Evolutionary conservation across 2,329 filamentous ascomycete species (phyloP), one percentile per base, ranked within the genome.

Genomic region (Sporothrix mexicana): DNA sequence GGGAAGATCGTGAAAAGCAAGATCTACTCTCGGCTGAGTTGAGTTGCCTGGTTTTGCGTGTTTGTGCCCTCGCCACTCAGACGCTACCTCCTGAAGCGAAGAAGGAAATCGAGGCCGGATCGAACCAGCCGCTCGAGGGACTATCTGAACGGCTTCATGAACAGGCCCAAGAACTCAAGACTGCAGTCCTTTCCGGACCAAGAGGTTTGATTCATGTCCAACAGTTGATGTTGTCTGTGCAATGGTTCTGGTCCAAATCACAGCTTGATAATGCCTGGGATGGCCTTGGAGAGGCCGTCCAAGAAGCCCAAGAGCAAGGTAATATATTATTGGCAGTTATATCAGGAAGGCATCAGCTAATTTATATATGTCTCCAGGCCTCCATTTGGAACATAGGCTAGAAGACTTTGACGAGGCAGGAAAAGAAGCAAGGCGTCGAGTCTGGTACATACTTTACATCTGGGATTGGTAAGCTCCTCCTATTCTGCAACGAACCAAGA

Each of bases 201-300:
- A 83, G 83, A 1, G 82, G 84, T 2, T 76, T 86, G 7, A 77
- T 80, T 49, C 83, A 85, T 17, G 82, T 86, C 1, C 85, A 86
- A 75, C 85, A 86, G 75, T 78, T 84, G n/a, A 85, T 86, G 71
- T 74, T 86, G 3, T 83, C 81, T 25, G 81, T 82, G 1, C 79
- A 80, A 25, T 87, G 84, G 84, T 82, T 81, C 59, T 86, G 86
- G 73, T 82, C 81, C 3, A 84, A 85, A 72, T 82, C 81, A 15
- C 80, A 80, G 23, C 86, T 85, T 75, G 81, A 84, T 1, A 83
- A 86, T 43, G 81, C 85, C 0, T 86, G 85, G 85, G 84, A 86
- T 78, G 77, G 82, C 2, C 75, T 87, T 9, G 79, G 81, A 20
- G 78, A 78, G 69, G 81, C 82, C 2, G 83, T 86, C 43, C 83